Evolutionary conservation across 2,329 filamentous ascomycete species (phyloP).

Genomic region (Aspergillus tanneri): DNA sequence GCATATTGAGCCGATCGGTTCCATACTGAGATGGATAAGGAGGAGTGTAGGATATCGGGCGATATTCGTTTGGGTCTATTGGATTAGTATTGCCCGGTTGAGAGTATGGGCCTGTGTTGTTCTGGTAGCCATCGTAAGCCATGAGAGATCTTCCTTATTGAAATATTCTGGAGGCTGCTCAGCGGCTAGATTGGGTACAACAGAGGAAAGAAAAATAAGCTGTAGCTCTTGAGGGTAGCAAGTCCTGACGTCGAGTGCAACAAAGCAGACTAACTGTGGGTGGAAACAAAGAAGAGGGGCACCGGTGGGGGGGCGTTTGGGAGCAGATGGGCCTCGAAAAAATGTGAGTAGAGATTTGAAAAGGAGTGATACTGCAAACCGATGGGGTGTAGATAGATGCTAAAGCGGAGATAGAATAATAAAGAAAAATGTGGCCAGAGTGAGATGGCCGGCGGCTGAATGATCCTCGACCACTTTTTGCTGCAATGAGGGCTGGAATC

Average conservation of each 20-base stretch:
- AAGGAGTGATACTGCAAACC: not conserved
- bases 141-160: too few species aligned
- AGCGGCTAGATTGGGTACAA: constrained; percentile 2
- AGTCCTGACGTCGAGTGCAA: not conserved
- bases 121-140: constrained; percentile 46
- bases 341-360: constrained; percentile 1
- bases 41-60: constrained; percentile 27
- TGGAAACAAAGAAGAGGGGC: constrained; percentile 3
- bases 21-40: constrained; percentile 36
- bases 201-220: not conserved
- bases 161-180: constrained; percentile 5
- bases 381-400: too few species aligned
- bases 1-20: constrained; percentile 35
- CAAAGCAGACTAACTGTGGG: not conserved
- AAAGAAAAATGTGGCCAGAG: not conserved
- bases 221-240: not conserved
- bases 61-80: constrained; percentile 22
- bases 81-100: constrained; percentile 27
- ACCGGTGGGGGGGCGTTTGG: not conserved
- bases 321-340: not conserved
- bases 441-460: not conserved
- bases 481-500: not conserved
- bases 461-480: not conserved
- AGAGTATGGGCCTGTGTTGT: constrained; percentile 29
- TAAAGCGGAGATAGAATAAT: not conserved